phyloP scores from a whole-genome alignment of 1,284 basidiomycete genomes.

The Psilocybe mexicana region DNA sequence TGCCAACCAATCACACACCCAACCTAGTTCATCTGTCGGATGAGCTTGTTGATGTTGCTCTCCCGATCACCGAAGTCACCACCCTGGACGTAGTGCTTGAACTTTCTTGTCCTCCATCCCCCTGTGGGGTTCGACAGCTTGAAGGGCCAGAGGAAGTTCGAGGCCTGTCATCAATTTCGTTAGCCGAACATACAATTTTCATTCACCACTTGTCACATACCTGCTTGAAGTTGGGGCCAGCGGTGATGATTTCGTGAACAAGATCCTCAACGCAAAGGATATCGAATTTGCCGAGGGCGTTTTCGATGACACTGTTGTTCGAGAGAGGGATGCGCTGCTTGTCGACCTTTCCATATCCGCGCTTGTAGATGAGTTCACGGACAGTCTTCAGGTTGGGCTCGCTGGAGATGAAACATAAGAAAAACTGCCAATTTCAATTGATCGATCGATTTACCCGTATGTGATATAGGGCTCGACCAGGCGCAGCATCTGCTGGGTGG shows the following conservation, averaged over 20 bases:
- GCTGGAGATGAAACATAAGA: constrained; percentile 32
- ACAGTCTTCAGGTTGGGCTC: constrained; percentile 97
- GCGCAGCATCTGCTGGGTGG: constrained; percentile 97
- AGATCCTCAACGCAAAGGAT: constrained; percentile 98
- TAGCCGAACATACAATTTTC: background rate
- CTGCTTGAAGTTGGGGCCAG: constrained; percentile 99
- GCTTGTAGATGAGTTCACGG: constrained; percentile 99
- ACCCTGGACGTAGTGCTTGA: constrained; percentile 92
- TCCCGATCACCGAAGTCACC: constrained; percentile 98
- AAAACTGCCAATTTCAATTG: constrained; percentile 1
- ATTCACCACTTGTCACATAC: constrained; percentile 38
- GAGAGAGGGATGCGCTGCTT: constrained; percentile 96
- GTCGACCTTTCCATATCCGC: constrained; percentile 98
- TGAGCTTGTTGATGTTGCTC: constrained; percentile 94
- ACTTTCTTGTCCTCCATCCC: constrained; percentile 96
- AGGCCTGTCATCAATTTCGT: constrained; percentile 51
- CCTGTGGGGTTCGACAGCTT: constrained; percentile 99
- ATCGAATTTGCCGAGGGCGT: constrained; percentile 90
- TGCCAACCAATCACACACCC: constrained; percentile 15
- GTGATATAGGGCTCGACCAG: constrained; percentile 97
- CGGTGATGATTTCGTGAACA: constrained; percentile 95
- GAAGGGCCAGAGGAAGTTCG: constrained; percentile 99
- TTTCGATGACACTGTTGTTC: constrained; percentile 95
- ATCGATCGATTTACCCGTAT: constrained; percentile 69
- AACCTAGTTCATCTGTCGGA: constrained; percentile 91